A percentile compares a stretch with the other conserved stretches of the same genome.
phyloP scores from a whole-genome alignment of 148 eudicot species.

The Pouteria glomerata region DNA sequence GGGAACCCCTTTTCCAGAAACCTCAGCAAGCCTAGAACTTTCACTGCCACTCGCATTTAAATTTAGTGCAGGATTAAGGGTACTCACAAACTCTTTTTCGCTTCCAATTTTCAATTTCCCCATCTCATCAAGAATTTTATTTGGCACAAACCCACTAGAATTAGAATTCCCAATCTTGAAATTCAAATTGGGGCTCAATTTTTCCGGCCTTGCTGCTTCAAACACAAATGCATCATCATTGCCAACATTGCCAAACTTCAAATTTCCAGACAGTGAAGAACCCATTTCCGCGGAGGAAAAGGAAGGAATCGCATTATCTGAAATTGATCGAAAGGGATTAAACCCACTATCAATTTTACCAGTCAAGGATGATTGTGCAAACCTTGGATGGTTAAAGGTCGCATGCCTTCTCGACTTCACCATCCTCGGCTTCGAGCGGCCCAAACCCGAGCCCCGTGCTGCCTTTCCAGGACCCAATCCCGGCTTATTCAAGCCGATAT shows the following conservation, averaged over 20 bases:
- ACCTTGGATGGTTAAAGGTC: conserved; percentile 18
- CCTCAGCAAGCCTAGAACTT: not conserved
- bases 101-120: conserved; percentile 37
- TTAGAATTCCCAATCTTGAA: conserved; percentile 17
- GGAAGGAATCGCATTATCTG: conserved; percentile 20
- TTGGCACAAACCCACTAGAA: conserved; percentile 35
- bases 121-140: conserved; percentile 39
- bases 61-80: conserved; percentile 6
- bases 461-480: conserved; percentile 42
- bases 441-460: conserved; percentile 27
- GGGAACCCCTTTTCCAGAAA: conserved; percentile 12
- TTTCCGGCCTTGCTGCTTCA: conserved; percentile 18
- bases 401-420: conserved; percentile 42
- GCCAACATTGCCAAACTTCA: conserved; percentile 13
- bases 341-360: conserved; percentile 40
- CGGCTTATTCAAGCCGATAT: too few relatives aligned
- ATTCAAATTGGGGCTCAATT: conserved; percentile 10
- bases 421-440: conserved; percentile 49
- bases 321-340: conserved; percentile 36
- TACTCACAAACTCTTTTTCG: conserved; percentile 27
- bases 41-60: conserved; percentile 6
- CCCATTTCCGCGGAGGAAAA: conserved; percentile 23
- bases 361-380: conserved; percentile 24
- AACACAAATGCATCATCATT: conserved; percentile 21
- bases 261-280: conserved; percentile 9